Evolutionary conservation across 257 asterid species (phyloP), one percentile per base, ranked within the genome.

Genomic region (Ophiorrhiza pumila): DNA sequence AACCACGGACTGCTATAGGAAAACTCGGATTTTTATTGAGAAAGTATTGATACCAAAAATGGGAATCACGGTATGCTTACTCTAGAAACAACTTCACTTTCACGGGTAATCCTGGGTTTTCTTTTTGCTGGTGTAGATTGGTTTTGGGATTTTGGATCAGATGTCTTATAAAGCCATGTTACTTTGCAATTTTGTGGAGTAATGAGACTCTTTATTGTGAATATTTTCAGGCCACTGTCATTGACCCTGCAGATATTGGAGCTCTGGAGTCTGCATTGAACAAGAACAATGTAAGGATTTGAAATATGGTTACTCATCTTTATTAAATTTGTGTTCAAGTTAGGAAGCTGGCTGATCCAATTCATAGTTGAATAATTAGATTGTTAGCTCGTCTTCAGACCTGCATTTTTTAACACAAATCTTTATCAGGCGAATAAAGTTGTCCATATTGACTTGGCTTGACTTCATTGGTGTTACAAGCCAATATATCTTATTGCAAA

Each of bases 1-100:
- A 50, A 93, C 98, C 71, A 90, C 97, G 22, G 97, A 93, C 79
- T 93, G 98, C 82, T 93, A 93, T 70, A 85, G 97, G 78, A 90
- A 89, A 84, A 93, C 98, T 63, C 80, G 96, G 71, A 84, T 90
- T 76, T 93, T 90, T 77, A 93, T 93, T 53, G 96, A 93, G 88
- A 89, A 82, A 47, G 72, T 93, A 79, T 87, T 71, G 52, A 45
- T 90, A 70, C 96, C 98, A 70, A 93, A 89, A 82, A 89, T 91
- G 93, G 97, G 98, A 43, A 88, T 93, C 80, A 85, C 87, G 69
- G 98, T 93, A 93, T 69, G 72, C 14, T 5, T 29, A 49, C 47
- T 46, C 27, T 34, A 25, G 27, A 25, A 8, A 22, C 9, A 15
- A 3, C 22, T 46, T 8, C 12, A 29, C 7, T 64, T 53, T 25